These are phyloP conservation scores for Prunus yedoensis DNA, from an alignment of 331 rosid species.

Conservation along the genomic window DNA sequence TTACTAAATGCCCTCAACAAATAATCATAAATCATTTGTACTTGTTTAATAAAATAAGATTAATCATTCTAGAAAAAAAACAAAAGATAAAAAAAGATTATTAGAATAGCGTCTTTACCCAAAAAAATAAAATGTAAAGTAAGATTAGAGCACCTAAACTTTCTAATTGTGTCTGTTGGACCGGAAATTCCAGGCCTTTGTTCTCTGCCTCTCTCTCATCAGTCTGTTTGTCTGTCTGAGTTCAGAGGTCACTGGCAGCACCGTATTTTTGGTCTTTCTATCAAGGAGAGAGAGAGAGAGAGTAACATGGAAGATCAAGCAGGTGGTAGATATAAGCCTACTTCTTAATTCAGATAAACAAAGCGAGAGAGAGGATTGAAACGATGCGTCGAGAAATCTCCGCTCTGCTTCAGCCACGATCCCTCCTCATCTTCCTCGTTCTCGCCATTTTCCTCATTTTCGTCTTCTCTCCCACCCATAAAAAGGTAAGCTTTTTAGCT, in stretches of 20 bases:
- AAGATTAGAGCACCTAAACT: background rate
- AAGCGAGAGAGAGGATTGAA: constrained; percentile 5
- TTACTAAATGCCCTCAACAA: too few species aligned
- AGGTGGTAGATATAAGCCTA: constrained; percentile 1
- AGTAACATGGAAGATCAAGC: constrained; percentile 29
- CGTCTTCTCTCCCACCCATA: constrained; percentile 39
- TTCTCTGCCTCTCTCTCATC: background rate
- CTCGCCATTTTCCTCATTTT: constrained; percentile 58
- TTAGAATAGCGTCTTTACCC: too few species aligned
- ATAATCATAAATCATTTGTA: too few species aligned
- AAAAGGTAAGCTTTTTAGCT: constrained; percentile 15
- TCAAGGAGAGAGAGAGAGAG: too few species aligned
- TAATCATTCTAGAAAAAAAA: too few species aligned
- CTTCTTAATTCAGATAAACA: constrained; percentile 12
- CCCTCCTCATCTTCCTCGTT: constrained; percentile 50
- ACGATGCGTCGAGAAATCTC: constrained; percentile 68
- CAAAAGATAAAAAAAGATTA: too few species aligned
- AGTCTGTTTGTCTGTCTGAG: background rate
- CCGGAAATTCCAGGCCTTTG: background rate
- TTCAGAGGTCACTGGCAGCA: background rate
- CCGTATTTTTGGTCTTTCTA: constrained; percentile 11
- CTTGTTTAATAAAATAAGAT: too few species aligned
- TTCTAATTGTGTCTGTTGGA: background rate
- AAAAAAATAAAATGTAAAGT: too few species aligned
- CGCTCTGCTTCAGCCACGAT: constrained; percentile 60